These are phyloP conservation scores for Pyrenochaeta sp. DNA, from an alignment of 2,329 filamentous ascomycete species.

Conservation along the genomic window DNA sequence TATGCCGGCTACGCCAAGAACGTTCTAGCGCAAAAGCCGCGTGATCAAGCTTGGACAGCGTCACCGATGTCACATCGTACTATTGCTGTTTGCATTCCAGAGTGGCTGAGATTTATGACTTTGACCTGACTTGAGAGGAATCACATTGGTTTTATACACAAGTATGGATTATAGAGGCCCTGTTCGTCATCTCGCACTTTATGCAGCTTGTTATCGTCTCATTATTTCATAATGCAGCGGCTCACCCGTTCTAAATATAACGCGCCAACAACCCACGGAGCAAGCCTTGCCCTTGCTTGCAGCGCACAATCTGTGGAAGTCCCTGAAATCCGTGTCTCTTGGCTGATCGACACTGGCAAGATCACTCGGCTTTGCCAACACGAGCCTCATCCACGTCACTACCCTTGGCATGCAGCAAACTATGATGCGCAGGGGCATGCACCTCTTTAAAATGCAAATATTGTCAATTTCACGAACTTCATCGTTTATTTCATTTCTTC, in stretches of 20 bases:
- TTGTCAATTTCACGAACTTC: not conserved
- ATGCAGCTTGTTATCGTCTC: too few species aligned
- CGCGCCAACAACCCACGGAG: not conserved
- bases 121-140: too few species aligned
- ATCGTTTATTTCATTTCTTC: not conserved
- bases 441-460: not conserved
- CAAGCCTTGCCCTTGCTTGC: not conserved
- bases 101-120: too few species aligned
- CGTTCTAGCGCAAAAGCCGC: not conserved
- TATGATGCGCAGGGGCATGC: conserved; percentile 8
- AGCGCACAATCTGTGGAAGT: not conserved
- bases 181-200: too few species aligned
- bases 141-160: too few species aligned
- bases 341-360: conserved; percentile 17
- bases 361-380: conserved; percentile 15
- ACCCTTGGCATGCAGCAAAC: conserved; percentile 5
- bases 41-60: not conserved
- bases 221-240: too few species aligned
- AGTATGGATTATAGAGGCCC: too few species aligned
- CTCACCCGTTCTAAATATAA: not conserved
- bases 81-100: too few species aligned
- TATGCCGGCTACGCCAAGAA: not conserved
- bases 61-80: not conserved
- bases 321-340: not conserved
- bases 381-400: conserved; percentile 27